Base-by-base conservation (phyloP, 192 early-diverging fungal genomes). In the Geosiphon pyriformis region DNA sequence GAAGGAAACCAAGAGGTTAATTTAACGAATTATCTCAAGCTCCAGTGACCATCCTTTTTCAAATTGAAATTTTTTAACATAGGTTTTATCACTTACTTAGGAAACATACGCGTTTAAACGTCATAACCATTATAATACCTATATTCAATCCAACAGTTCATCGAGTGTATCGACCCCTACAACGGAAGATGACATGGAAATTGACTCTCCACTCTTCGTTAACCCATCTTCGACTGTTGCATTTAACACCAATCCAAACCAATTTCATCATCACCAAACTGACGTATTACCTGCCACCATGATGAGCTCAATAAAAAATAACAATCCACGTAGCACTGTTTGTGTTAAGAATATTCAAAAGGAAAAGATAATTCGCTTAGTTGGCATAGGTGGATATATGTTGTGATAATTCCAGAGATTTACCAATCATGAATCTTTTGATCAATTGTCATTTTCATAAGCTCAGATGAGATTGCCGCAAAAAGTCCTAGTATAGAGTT, bases 191-290 rank as follows among this genome's bases (percentile, higher is more conserved):
- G 37, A 42, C 6, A 42, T 42, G 37, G 37, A 42, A 10, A 42
- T 42, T 42, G 37, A 42, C 37, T 42, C 15, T 6, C 52, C 52
- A 7, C 52, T 54, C 20, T 54, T 54, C 26, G 20, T 54, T n/a
- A 54, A 54, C 20, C 20, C 52, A 26, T 12, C 8, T 54, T n/a
- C 26, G 20, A 54, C 26, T 26, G 52, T 8, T 12, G 7, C 52
- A 54, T 54, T 54, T 26, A 54, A 54, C 20, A 7, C 52, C 6
- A 54, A 54, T 26, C 52, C 52, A 54, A 54, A 54, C 20, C 52
- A 54, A 54, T 54, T 54, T 20, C 52, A 54, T 54, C 52, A 54
- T 54, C 52, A 54, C 20, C 52, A 26, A n/a, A 26, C 20, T 8
- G 52, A 54, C 4, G 26, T 26, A 7, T 12, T 54, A 26, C 52